Conservation (phyloP, 306 rosid genomes). For the Rosa rugosa region DNA sequence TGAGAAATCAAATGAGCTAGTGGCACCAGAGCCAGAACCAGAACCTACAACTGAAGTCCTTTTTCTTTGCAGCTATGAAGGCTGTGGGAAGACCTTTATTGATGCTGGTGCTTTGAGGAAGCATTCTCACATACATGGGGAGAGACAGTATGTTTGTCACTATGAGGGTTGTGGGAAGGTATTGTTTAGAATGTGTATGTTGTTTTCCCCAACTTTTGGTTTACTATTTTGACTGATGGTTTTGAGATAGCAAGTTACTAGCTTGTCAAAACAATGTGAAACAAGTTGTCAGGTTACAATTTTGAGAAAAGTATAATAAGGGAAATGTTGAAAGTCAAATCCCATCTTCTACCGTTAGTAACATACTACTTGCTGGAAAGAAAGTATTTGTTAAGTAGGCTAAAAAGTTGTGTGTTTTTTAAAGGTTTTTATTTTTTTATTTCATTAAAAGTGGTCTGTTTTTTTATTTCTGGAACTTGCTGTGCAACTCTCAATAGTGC, state of each 20-base stretch:
- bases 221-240: neutral
- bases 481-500: neutral
- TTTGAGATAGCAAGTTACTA: neutral
- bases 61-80: constrained; percentile 92
- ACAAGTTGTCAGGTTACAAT: neutral
- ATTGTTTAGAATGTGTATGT: constrained; percentile 6
- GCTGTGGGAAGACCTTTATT: constrained; percentile 94
- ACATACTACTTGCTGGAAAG: neutral
- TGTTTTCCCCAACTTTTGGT: neutral
- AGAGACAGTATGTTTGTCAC: constrained; percentile 84
- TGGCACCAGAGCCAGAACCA: constrained; percentile 82
- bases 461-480: neutral
- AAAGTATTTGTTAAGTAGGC: neutral
- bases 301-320: neutral
- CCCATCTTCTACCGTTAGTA: neutral
- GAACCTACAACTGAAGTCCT: constrained; percentile 98
- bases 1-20: constrained; percentile 68
- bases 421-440: neutral
- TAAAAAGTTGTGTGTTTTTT: neutral
- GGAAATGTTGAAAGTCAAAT: neutral
- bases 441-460: neutral
- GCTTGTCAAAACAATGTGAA: neutral
- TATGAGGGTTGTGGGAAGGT: constrained; percentile 98
- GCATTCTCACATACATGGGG: constrained; percentile 97
- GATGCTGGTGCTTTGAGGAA: constrained; percentile 98